These are phyloP conservation scores for Juncus inflexus DNA, from an alignment of 176 grass and related monocot genomes.

Conservation along the genomic window DNA sequence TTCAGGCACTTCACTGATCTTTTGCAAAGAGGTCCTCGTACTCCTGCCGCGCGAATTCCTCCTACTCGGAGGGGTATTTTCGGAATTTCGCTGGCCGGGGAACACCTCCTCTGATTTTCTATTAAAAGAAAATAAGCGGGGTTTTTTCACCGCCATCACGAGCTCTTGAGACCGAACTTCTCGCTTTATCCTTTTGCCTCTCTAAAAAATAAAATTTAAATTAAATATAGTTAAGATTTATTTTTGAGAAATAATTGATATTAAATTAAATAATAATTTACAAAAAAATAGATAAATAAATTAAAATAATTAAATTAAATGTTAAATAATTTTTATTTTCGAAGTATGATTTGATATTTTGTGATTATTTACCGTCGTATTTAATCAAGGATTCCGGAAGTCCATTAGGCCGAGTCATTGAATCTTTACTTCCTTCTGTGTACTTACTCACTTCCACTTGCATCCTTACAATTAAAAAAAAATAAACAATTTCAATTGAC, in stretches of 20 bases:
- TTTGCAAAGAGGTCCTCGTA: conserved; percentile 57
- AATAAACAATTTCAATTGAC: too few species aligned
- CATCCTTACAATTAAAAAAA: conserved; percentile 86
- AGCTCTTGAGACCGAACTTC: conserved; percentile 81
- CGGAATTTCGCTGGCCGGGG: conserved; percentile 50
- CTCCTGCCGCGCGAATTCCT: conserved; percentile 40
- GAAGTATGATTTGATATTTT: conserved; percentile 10
- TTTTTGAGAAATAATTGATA: too few species aligned
- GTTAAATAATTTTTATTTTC: too few species aligned
- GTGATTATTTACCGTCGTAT: conserved; percentile 66
- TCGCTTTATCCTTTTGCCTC: conserved; percentile 74
- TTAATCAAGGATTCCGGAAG: conserved; percentile 84
- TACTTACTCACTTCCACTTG: conserved; percentile 99
- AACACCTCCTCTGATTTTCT: conserved; percentile 59
- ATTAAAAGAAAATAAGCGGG: conserved; percentile 31
- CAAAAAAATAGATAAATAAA: too few species aligned
- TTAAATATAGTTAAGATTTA: not conserved
- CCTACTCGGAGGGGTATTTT: conserved; percentile 34
- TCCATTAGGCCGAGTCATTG: conserved; percentile 74
- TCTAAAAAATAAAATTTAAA: conserved; percentile 33
- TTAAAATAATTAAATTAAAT: too few species aligned
- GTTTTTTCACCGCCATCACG: conserved; percentile 64
- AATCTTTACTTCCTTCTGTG: conserved; percentile 80
- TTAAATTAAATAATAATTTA: too few species aligned
- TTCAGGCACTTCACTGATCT: conserved; percentile 68